Base-by-base conservation (phyloP, 805 yeast genomes). In the Candida endomychidarum region DNA sequence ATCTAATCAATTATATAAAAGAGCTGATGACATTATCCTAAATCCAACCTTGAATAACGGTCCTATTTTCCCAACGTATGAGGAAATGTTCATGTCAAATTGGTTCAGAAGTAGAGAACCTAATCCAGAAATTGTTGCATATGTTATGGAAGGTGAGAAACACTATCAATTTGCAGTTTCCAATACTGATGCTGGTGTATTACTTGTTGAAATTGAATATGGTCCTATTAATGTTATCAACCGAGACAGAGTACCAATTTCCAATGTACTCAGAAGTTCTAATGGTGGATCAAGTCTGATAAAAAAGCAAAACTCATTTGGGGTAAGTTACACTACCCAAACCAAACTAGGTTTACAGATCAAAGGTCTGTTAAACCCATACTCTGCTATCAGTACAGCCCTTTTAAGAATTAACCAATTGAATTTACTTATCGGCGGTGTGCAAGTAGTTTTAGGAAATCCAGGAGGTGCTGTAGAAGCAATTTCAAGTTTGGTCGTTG, bases 41-140 rank as follows among this genome's bases (percentile, higher is more conserved):
- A 37, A 37, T 20, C 41, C 41, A 7, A 37, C 41, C 5, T 12
- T 37, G 30, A 30, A 21, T 23, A 39, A 34, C 27, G 42, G 38
- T 2, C 38, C 38, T 8, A 16, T 19, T 3, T 39, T 20, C 16
- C 11, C 20, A 11, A 34, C 34, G 2, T 12, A 30, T n/a, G 22
- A 26, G 3, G 34, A 33, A 2, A 33, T 39, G 20, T 33, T 12
- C 10, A 23, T 18, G 12, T 33, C 38, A 1, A 33, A 34, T 34
- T 39, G 38, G 38, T 34, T 39, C 15, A 23, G 20, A 21, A 17
- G 28, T 5, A 27, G 14, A 22, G 11, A 22, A 27, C 42, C 42
- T 4, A 20, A 27, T 20, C n/a, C 15, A 7, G 42, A 23, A 14
- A 34, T 39, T 3, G 19, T 18, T 10, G 42, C 38, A 3, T 39